Percentiles rank a stretch among this genome's conserved stretches.
Evolutionary conservation across 176 grass and related monocot genomes (phyloP).

Genomic region (Guadua angustifolia): DNA sequence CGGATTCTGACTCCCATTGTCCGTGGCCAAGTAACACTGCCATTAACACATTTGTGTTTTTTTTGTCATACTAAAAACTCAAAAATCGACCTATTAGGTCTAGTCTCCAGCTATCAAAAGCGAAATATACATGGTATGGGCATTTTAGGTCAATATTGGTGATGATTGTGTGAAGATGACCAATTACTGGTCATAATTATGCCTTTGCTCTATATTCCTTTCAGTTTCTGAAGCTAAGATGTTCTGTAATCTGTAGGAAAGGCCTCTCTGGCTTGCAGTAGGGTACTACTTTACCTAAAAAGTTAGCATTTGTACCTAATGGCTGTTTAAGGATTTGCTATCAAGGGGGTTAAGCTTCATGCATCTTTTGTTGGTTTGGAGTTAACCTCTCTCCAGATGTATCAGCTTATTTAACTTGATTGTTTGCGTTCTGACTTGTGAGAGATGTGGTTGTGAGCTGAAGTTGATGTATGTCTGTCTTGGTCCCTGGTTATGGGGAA

Average conservation of each 20-base stretch:
- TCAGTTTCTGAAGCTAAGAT: neutral
- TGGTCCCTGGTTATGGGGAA: neutral
- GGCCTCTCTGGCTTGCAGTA: neutral
- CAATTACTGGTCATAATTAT: neutral
- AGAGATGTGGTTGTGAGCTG: neutral
- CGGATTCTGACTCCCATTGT: too few species aligned
- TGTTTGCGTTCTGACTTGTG: neutral
- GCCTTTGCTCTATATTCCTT: neutral
- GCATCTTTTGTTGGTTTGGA: slow-evolving; percentile 27
- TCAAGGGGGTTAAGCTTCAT: neutral
- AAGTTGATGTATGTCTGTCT: slow-evolving; percentile 24
- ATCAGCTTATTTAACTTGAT: slow-evolving; percentile 5
- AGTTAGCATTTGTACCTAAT: neutral
- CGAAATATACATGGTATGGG: neutral
- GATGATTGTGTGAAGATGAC: neutral
- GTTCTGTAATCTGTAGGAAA: neutral
- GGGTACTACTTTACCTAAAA: neutral
- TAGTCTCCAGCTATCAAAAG: neutral
- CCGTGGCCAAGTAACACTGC: too few species aligned
- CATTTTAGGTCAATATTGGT: neutral
- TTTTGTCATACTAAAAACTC: neutral
- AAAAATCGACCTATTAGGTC: neutral
- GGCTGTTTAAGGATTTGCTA: neutral
- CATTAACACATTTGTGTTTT: neutral
- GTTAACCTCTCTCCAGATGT: slow-evolving; percentile 13